Evolutionary conservation across 164 flowering plant species (phyloP), one percentile per base, ranked within the genome.

Genomic region (Kingdonia uniflora): DNA sequence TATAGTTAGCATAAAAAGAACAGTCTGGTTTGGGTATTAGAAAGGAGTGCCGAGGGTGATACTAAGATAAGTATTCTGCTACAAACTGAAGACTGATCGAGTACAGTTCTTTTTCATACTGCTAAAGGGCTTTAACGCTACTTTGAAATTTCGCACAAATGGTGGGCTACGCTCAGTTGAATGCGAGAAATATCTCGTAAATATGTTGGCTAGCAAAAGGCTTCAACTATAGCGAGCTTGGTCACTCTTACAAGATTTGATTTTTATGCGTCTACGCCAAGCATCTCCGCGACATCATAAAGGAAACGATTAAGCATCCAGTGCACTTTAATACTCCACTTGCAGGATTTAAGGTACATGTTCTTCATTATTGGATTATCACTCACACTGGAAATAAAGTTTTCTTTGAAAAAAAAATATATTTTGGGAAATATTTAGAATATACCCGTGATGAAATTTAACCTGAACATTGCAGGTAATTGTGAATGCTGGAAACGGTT

Each of bases 401-500:
- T 3, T 29, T 29, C 35, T 3, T 29, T 29, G 8, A 29, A 29
- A 29, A 29, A 29, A 4, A 29, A 3, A n/a, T n/a, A n/a, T n/a
- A n/a, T n/a, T n/a, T n/a, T n/a, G n/a, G 35, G 35, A 29, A 29
- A 3, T 8, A 29, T 29, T 4, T 29, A 29, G 35, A 4, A 29
- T 8, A 8, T 29, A 29, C 35, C 8, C 6, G 8, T 29, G n/a
- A n/a, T 29, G 35, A 29, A 29, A 29, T 29, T 29, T 29, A 29
- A 29, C 8, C 6, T 29, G 8, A 29, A 29, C 35, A 38, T 43
- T 66, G 65, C 80, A 91, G 97, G 85, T 91, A 65, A 78, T 91
- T 39, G 97, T 91, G 54, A 91, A 91, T 57, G 95, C 97, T 55
- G 97, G 97, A 44, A 91, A 83, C 59, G 97, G 96, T 10, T 91